Evolutionary conservation across 768 basidiomycete genomes (phyloP), one percentile per base, ranked within the genome.

Genomic region (Kwoniella newhampshirensis): DNA sequence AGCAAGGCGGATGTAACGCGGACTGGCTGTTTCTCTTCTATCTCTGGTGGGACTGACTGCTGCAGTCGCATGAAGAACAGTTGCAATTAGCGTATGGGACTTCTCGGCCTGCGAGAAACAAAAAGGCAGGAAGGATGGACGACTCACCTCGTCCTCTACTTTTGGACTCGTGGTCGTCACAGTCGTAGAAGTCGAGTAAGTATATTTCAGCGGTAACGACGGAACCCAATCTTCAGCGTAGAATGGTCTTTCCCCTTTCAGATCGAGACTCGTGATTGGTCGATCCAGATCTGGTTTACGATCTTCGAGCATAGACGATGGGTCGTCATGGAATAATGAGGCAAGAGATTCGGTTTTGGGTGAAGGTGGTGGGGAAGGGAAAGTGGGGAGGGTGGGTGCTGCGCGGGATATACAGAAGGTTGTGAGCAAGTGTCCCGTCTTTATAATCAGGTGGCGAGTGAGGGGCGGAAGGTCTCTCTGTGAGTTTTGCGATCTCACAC

Each of bases 141-240:
- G 13, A 5, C 21, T 27, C 25, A 43, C 12, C 37, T 3, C 21
- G 21, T 36, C n/a, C 2, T 3, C 35, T 28, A 32, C 1, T 36
- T 21, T 63, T 13, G 15, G 47, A 25, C 21, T 13, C 25, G 25
- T 18, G 12, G 25, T 43, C 28, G 27, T 6, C 6, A 32, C 7
- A 32, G 32, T 6, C 7, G 32, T 32, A 13, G 32, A 32, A 7
- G 41, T 21, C 2, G 43, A 46, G 28, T 57, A 65, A 8, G 63
- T 71, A 60, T 63, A 67, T 56, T 47, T 61, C 17, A 18, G 36
- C 17, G 69, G 69, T 21, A 71, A 36, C 7, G 43, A 25, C 8
- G 69, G 69, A 9, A 61, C 59, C 46, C 69, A 62, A 20, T 65
- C 67, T 28, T 52, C 59, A 9, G 63, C 59, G 28, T 65, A 65